phyloP scores from a whole-genome alignment of 768 basidiomycete genomes.

The Mycena indigotica region DNA sequence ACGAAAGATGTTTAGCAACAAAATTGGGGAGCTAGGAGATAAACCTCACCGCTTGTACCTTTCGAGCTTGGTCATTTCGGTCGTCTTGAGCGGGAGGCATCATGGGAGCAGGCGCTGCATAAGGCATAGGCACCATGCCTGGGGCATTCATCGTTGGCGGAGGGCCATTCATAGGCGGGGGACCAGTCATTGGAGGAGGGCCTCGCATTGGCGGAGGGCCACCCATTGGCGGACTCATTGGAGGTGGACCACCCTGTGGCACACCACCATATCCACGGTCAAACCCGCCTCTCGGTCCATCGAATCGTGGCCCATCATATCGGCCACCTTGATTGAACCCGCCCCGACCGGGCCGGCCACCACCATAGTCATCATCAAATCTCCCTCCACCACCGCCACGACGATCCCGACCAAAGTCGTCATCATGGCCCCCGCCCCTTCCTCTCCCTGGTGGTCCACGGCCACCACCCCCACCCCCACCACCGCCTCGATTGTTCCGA shows the following conservation, averaged over 20 bases:
- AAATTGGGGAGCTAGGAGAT: background rate
- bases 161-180: background rate
- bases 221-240: background rate
- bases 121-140: background rate
- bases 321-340: slow-evolving; percentile 35
- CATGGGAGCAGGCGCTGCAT: background rate
- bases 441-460: slow-evolving; percentile 52
- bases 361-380: slow-evolving; percentile 42
- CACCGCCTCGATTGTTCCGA: slow-evolving; percentile 51
- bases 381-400: slow-evolving; percentile 40
- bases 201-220: slow-evolving; percentile 3
- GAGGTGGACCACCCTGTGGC: slow-evolving; percentile 15
- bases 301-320: slow-evolving; percentile 45
- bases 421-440: slow-evolving; percentile 36
- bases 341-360: slow-evolving; percentile 25
- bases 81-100: slow-evolving; percentile 51
- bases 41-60: slow-evolving; percentile 69
- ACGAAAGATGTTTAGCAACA: background rate
- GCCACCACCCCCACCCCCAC: slow-evolving; percentile 48
- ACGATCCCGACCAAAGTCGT: slow-evolving; percentile 35
- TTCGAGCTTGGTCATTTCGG: slow-evolving; percentile 84
- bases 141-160: background rate
- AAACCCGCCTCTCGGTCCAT: slow-evolving; percentile 33
- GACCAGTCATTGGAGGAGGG: slow-evolving; percentile 12
- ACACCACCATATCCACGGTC: slow-evolving; percentile 22